Base-by-base conservation (phyloP, 441 rosid species). In the Euphorbia corollata region DNA sequence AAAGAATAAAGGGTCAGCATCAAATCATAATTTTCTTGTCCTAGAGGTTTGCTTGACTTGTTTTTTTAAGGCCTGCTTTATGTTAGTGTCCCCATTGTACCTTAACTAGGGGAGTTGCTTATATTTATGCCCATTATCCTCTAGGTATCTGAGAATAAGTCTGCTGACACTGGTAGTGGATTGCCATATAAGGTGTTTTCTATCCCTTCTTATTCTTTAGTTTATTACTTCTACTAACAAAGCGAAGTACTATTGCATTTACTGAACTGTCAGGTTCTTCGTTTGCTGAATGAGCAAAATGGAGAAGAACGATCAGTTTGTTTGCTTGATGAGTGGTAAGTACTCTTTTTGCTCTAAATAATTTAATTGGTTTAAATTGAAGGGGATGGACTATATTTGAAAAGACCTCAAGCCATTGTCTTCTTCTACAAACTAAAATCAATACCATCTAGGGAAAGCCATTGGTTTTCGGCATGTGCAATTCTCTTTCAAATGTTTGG, bases 311-410 rank as follows among this genome's bases (percentile, higher is more conserved):
- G 81, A 36, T 79, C 87, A 47, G 89, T 92, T 62, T 81, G 71
- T 74, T 82, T 95, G 78, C 83, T 80, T 86, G 97, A 87, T 67
- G 96, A 92, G 74, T 95, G 99, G 99, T 95, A 79, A 36, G 74
- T 65, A 36, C 43, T 18, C 8, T 11, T 9, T n/a, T 19, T 41
- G 53, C 0, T 36, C 36, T 8, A 0, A 47, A 16, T 43, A 4
- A n/a, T 27, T 54, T 32, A 38, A 20, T 51, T n/a, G 48, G 55
- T 41, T 8, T 16, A 20, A 54, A 54, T 54, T 13, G 58, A 54
- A 8, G 58, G 23, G 53, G 16, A 1, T 11, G 32, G 4, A 16
- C 59, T 55, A 11, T 20, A 11, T 18, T 54, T 20, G 59, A 20
- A 55, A 55, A 23, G 56, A 20, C 56, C n/a, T 1, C 23, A 51